These are phyloP conservation scores for Purpureocillium takamizusanense DNA, from an alignment of 2,329 filamentous ascomycete species.

Conservation along the genomic window DNA sequence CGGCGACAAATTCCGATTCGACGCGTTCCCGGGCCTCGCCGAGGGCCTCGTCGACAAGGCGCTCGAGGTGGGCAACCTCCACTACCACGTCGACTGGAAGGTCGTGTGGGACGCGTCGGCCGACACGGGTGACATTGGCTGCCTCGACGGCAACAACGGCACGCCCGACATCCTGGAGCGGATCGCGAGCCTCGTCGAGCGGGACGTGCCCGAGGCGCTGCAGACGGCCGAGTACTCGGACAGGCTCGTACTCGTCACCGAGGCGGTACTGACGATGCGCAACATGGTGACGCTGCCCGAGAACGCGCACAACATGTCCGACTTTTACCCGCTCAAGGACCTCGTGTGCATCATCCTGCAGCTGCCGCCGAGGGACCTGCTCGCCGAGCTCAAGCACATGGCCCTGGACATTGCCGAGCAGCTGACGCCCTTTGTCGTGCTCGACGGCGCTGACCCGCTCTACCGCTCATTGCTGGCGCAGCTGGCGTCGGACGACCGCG, in stretches of 20 bases:
- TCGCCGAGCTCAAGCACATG: slow-evolving; percentile 83
- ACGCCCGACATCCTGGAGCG: slow-evolving; percentile 52
- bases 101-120: slow-evolving; percentile 53
- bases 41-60: slow-evolving; percentile 83
- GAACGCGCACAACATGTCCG: slow-evolving; percentile 74
- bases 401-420: slow-evolving; percentile 88
- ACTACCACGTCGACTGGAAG: slow-evolving; percentile 76
- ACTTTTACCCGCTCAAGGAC: slow-evolving; percentile 68
- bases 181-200: slow-evolving; percentile 54
- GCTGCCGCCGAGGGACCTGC: slow-evolving; percentile 60
- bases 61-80: slow-evolving; percentile 67
- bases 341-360: slow-evolving; percentile 75
- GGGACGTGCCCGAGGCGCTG: slow-evolving; percentile 57
- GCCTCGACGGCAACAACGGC: slow-evolving; percentile 37
- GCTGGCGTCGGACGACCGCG: slow-evolving; percentile 64
- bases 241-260: slow-evolving; percentile 66
- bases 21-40: slow-evolving; percentile 79
- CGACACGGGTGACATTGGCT: slow-evolving; percentile 44
- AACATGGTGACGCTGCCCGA: slow-evolving; percentile 95
- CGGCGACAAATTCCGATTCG: slow-evolving; percentile 92
- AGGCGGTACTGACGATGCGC: slow-evolving; percentile 78
- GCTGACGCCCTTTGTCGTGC: slow-evolving; percentile 69
- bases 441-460: slow-evolving; percentile 66
- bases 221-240: slow-evolving; percentile 64
- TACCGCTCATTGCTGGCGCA: slow-evolving; percentile 65